Evolutionary conservation across 805 yeast genomes (phyloP).

Genomic region (Candida patagonica): DNA sequence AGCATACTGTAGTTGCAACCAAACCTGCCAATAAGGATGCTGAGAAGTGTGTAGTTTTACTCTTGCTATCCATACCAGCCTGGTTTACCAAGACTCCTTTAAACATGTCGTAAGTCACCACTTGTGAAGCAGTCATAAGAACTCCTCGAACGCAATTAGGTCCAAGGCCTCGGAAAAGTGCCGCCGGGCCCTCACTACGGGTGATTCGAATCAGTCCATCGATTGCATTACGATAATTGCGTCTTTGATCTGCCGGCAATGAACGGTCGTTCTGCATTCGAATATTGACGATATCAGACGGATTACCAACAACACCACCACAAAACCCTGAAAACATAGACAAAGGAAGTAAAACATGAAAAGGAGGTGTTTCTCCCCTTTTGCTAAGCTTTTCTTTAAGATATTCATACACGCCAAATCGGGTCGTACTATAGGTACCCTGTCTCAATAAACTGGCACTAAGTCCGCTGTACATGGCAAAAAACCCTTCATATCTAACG

Average conservation of each 20-base stretch:
- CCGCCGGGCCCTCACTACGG: conserved; percentile 47
- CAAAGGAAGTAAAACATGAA: conserved; percentile 55
- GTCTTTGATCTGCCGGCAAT: conserved; percentile 50
- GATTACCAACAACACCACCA: conserved; percentile 83
- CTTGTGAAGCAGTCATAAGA: conserved; percentile 85
- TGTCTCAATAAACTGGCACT: conserved; percentile 78
- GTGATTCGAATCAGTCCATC: conserved; percentile 61
- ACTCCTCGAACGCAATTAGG: conserved; percentile 78
- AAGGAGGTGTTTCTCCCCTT: conserved; percentile 42
- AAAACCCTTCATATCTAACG: conserved; percentile 47
- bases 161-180: conserved; percentile 62
- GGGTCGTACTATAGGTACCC: conserved; percentile 77
- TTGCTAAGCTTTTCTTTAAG: conserved; percentile 46
- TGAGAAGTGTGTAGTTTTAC: conserved; percentile 63
- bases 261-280: conserved; percentile 86
- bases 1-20: conserved; percentile 84
- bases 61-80: conserved; percentile 44
- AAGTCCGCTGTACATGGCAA: conserved; percentile 70
- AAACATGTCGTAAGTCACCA: conserved; percentile 75
- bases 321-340: conserved; percentile 80
- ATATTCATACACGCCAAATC: conserved; percentile 80
- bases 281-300: conserved; percentile 78
- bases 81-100: conserved; percentile 48
- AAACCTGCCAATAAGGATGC: conserved; percentile 77
- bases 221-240: conserved; percentile 68